Conservation (phyloP, 208 protist species). For the Angomonas ambiguus region DNA sequence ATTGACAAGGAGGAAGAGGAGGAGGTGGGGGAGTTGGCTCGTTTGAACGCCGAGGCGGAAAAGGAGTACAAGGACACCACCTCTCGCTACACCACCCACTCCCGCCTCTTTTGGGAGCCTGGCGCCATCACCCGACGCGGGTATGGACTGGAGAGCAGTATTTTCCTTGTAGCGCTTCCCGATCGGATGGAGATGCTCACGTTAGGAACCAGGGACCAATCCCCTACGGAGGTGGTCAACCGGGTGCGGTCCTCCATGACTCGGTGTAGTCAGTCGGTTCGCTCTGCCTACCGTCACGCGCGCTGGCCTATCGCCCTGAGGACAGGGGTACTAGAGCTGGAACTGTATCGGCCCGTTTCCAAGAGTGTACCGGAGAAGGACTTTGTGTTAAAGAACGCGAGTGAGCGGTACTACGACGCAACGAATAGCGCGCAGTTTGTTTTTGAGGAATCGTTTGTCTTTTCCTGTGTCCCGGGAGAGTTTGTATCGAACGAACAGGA, state of each 20-base stretch:
- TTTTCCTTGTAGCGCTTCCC: slow-evolving; percentile 9
- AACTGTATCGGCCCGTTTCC: neutral
- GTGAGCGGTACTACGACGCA: neutral
- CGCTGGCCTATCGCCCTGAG: slow-evolving; percentile 10
- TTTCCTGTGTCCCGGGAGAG: slow-evolving; percentile 8
- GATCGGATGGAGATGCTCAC: neutral
- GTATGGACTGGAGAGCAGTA: slow-evolving; percentile 24
- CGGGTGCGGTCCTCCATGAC: neutral
- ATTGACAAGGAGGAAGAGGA: neutral
- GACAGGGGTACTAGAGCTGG: slow-evolving; percentile 9
- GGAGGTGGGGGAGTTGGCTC: neutral
- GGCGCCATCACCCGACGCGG: slow-evolving; percentile 12
- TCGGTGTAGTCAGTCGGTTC: slow-evolving; percentile 5
- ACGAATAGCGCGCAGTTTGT: slow-evolving; percentile 5
- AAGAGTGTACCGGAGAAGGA: neutral
- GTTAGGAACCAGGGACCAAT: neutral
- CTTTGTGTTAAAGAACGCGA: neutral
- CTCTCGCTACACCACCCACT: slow-evolving; percentile 1
- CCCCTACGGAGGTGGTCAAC: neutral
- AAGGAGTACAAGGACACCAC: neutral
- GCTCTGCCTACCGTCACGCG: slow-evolving; percentile 8
- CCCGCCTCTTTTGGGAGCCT: slow-evolving; percentile 9
- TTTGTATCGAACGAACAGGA: slow-evolving; percentile 1
- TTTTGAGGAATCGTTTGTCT: slow-evolving; percentile 7
- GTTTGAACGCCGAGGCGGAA: neutral